A percentile compares a stretch with the other conserved stretches of the same genome.
Conservation (phyloP, 2,329 filamentous ascomycete genomes). For the Aspergillus nomiae region DNA sequence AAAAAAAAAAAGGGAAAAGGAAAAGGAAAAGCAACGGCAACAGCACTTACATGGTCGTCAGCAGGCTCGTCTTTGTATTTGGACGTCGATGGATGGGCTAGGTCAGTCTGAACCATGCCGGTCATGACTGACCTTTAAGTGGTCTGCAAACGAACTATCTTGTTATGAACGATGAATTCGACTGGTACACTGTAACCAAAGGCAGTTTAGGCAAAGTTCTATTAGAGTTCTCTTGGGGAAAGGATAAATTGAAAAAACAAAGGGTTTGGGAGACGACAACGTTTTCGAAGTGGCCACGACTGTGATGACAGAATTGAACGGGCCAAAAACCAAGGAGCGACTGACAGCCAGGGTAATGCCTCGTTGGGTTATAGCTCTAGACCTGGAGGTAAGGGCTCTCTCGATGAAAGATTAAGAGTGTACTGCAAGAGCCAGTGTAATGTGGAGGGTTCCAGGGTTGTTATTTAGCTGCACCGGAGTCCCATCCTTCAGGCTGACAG, state of each 20-base stretch:
- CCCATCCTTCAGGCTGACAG: slow-evolving; percentile 29
- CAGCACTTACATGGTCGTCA: slow-evolving; percentile 51
- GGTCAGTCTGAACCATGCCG: slow-evolving; percentile 47
- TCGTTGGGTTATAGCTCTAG: slow-evolving; percentile 30
- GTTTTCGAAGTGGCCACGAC: slow-evolving; percentile 18
- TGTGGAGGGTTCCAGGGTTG: slow-evolving; percentile 42
- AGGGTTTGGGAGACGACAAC: slow-evolving; percentile 22
- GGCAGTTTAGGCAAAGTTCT: slow-evolving; percentile 12
- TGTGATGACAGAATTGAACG: slow-evolving; percentile 19
- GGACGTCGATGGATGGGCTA: slow-evolving; percentile 37
- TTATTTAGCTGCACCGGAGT: slow-evolving; percentile 41
- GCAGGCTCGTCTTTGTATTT: slow-evolving; percentile 53
- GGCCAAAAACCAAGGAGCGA: slow-evolving; percentile 28
- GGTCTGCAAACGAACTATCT: slow-evolving; percentile 21
- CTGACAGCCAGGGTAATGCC: slow-evolving; percentile 24
- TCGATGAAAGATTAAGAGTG: slow-evolving; percentile 26
- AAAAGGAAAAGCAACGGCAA: slow-evolving; percentile 12
- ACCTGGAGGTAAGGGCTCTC: slow-evolving; percentile 19
- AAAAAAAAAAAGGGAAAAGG: slow-evolving; percentile 17
- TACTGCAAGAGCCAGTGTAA: slow-evolving; percentile 26
- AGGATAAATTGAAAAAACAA: slow-evolving; percentile 15
- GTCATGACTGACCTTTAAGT: slow-evolving; percentile 39
- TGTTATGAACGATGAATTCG: not conserved
- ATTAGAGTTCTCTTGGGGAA: slow-evolving; percentile 18
- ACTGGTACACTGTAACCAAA: slow-evolving; percentile 5